Evolutionary conservation across 306 rosid species (phyloP), one percentile per base, ranked within the genome.

Genomic region (Citrullus mucosospermus): DNA sequence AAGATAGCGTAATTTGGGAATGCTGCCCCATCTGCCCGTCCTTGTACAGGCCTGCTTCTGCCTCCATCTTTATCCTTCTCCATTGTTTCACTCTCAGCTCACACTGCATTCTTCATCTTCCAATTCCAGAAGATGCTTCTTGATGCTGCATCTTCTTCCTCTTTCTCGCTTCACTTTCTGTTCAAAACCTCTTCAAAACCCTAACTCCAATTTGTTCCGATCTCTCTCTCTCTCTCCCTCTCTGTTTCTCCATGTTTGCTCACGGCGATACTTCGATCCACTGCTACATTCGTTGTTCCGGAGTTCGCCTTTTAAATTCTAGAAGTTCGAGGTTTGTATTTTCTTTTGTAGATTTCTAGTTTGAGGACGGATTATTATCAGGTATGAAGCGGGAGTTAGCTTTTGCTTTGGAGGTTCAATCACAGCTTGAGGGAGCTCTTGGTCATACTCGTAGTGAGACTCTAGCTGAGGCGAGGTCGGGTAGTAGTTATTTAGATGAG

Each of bases 341-440:
- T 16, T 43, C 32, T 18, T 78, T 72, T 63, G 39, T 1, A 32
- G 9, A 18, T 72, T 56, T 76, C 57, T 83, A 80, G 82, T 82
- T 83, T 67, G 77, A 77, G 28, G 63, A 59, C 36, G 22, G 85
- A 81, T 82, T 80, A 18, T 30, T 75, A 59, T 54, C 48, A 77
- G 83, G 76, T 41, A 84, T 87, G 83, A 84, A 88, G 83, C 87
- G 85, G 58, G 92, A 91, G 51, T 82, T 76, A 81, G 91, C 84
- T 58, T 75, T 75, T 63, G 87, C 78, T 69, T 55, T 73, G 81
- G 78, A 77, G 82, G 85, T 77, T 77, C 80, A 80, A 80, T 76
- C 86, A 61, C 84, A 83, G 81, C 90, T 75, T 28, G 83, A 66
- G 53, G 83, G 84, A 36, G 57, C 83, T 15, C 75, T 81, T 4